A percentile compares a stretch with the other conserved stretches of the same genome.
These are phyloP conservation scores for Hymenoscyphus fructigenus DNA, from an alignment of 2,329 filamentous ascomycete genomes.

Conservation along the genomic window DNA sequence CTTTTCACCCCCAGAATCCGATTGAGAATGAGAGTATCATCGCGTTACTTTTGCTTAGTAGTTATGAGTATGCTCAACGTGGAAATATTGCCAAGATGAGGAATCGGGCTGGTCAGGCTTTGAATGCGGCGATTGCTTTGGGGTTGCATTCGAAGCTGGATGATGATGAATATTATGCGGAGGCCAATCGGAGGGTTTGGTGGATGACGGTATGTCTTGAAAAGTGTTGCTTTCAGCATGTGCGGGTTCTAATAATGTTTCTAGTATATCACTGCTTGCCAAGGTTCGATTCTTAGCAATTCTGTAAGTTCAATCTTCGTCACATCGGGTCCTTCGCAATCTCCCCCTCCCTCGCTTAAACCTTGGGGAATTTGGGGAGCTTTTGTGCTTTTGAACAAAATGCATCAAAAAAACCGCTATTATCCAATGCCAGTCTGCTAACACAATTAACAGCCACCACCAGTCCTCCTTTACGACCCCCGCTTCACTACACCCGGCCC, in stretches of 20 bases:
- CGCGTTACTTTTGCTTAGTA: conserved; percentile 48
- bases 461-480: conserved; percentile 44
- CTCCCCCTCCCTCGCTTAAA: not conserved
- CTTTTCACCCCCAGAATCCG: conserved; percentile 46
- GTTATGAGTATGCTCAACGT: conserved; percentile 54
- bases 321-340: not conserved
- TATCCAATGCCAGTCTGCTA: not conserved
- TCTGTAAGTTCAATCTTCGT: conserved; percentile 5
- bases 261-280: conserved; percentile 50
- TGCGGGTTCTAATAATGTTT: not conserved
- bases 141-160: conserved; percentile 43
- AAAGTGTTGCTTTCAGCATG: not conserved
- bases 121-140: conserved; percentile 47
- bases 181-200: conserved; percentile 49
- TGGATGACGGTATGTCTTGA: conserved; percentile 49
- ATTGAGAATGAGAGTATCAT: conserved; percentile 49
- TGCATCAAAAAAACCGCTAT: no score
- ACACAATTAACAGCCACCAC: conserved; percentile 30
- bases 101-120: conserved; percentile 47
- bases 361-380: no score
- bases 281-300: conserved; percentile 36
- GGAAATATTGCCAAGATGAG: conserved; percentile 54
- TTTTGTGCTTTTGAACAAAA: no score
- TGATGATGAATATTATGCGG: conserved; percentile 43
- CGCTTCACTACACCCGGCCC: conserved; percentile 48